These are phyloP conservation scores for Phytopythium delawarense DNA, from an alignment of 352 stramenopile species.

Conservation along the genomic window DNA sequence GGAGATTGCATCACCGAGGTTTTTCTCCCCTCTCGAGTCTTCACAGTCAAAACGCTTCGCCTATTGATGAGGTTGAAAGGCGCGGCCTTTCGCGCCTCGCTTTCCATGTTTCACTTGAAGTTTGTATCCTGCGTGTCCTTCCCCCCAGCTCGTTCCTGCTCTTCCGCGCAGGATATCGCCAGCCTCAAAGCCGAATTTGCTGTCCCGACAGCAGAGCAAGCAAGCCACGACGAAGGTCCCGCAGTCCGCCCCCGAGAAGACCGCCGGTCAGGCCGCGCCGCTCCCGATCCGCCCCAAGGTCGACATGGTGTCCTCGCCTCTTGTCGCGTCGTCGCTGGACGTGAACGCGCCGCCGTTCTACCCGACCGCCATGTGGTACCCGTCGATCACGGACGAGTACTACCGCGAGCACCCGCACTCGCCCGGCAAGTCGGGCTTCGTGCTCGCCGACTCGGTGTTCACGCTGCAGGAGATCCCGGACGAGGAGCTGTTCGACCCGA, in stretches of 20 bases:
- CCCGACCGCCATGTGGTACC: constrained; percentile 51
- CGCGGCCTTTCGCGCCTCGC: background rate
- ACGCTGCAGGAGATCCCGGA: constrained; percentile 52
- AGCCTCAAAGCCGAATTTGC: constrained; percentile 1
- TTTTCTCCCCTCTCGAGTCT: background rate
- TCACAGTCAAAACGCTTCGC: too few relatives aligned
- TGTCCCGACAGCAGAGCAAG: constrained; percentile 9
- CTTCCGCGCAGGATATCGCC: background rate
- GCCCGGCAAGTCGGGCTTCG: constrained; percentile 53
- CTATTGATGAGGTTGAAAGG: background rate
- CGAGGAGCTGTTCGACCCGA: constrained; percentile 74
- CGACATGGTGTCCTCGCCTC: constrained; percentile 35
- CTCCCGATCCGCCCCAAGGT: background rate
- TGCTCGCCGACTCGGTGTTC: constrained; percentile 57
- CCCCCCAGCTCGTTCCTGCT: background rate
- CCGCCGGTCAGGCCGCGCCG: constrained; percentile 1
- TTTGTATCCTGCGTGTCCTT: constrained; percentile 8
- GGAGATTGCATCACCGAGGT: background rate
- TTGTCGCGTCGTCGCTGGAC: constrained; percentile 41
- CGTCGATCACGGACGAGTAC: constrained; percentile 60
- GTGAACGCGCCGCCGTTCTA: constrained; percentile 55
- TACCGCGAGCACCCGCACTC: constrained; percentile 58
- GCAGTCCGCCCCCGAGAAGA: background rate
- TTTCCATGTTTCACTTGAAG: constrained; percentile 3
- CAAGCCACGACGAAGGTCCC: constrained; percentile 32